Percentiles rank a stretch among this genome's conserved stretches.
Conservation (phyloP, 129 eudicot genomes). For the Pulicaria dysenterica region DNA sequence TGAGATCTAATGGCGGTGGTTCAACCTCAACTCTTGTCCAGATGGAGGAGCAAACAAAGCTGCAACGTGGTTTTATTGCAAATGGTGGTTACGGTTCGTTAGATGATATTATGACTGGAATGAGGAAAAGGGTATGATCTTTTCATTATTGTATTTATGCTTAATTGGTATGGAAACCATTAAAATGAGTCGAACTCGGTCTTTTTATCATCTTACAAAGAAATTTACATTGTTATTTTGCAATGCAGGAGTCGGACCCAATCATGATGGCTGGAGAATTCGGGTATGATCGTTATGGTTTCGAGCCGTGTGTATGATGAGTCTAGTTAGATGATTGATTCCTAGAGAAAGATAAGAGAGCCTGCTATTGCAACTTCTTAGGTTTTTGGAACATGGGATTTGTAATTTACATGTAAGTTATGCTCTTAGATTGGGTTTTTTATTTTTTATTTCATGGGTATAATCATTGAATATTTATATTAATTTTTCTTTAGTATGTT, state of each 20-base stretch:
- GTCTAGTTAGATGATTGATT: constrained; percentile 19
- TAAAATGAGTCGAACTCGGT: neutral
- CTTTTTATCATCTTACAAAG: neutral
- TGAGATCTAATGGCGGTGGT: constrained; percentile 44
- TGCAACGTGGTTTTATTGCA: constrained; percentile 49
- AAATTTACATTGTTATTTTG: neutral
- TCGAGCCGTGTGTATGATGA: constrained; percentile 42
- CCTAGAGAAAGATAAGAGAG: constrained; percentile 26
- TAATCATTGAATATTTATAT: constrained; percentile 12
- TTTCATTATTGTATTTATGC: constrained; percentile 18
- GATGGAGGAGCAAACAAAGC: constrained; percentile 52
- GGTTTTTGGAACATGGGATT: constrained; percentile 27
- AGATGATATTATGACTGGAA: constrained; percentile 69
- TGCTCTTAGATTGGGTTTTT: constrained; percentile 22
- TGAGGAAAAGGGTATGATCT: constrained; percentile 64
- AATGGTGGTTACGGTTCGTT: constrained; percentile 58
- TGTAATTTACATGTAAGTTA: constrained; percentile 43
- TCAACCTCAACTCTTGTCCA: constrained; percentile 45
- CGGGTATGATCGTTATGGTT: constrained; percentile 56
- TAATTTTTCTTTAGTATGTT: constrained; percentile 1
- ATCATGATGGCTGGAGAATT: constrained; percentile 46
- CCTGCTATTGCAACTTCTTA: constrained; percentile 23
- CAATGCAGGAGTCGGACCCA: constrained; percentile 70
- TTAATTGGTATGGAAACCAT: neutral
- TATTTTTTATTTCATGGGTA: constrained; percentile 14